Evolutionary conservation across 2,329 filamentous ascomycete genomes (phyloP).

Genomic region (Penicillium fuscoglaucum): DNA sequence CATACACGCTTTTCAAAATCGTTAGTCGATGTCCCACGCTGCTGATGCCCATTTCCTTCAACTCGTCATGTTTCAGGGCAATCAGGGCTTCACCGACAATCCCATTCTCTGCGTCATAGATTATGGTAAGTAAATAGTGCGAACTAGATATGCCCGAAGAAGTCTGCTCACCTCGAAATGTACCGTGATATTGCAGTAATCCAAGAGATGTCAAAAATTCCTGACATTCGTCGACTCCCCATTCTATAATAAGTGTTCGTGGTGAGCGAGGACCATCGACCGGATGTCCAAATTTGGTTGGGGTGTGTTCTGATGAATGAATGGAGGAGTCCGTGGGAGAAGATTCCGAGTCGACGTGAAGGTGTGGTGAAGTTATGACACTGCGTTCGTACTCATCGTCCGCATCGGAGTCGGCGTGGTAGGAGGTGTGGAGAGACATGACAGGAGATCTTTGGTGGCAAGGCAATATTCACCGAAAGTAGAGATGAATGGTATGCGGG

Average conservation of each 20-base stretch:
- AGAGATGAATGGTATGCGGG: not conserved
- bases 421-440: constrained; percentile 50
- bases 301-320: constrained; percentile 61
- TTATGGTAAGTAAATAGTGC: constrained; percentile 2
- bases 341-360: constrained; percentile 58
- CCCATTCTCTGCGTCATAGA: constrained; percentile 74
- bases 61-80: constrained; percentile 83
- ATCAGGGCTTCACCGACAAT: constrained; percentile 91
- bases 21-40: constrained; percentile 94
- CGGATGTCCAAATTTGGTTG: constrained; percentile 59
- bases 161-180: constrained; percentile 72
- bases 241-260: constrained; percentile 58
- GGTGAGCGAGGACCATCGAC: constrained; percentile 55
- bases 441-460: constrained; percentile 1
- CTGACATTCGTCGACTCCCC: constrained; percentile 80
- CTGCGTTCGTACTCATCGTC: constrained; percentile 67
- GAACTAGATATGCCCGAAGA: not conserved
- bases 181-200: constrained; percentile 76
- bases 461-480: constrained; percentile 4
- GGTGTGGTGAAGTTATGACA: constrained; percentile 57
- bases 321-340: constrained; percentile 60
- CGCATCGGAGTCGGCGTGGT: constrained; percentile 64
- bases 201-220: constrained; percentile 82
- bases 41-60: constrained; percentile 90
- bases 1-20: constrained; percentile 93